Conservation (phyloP, 139 green algal genomes). For the Astrephomene gubernaculifera region DNA sequence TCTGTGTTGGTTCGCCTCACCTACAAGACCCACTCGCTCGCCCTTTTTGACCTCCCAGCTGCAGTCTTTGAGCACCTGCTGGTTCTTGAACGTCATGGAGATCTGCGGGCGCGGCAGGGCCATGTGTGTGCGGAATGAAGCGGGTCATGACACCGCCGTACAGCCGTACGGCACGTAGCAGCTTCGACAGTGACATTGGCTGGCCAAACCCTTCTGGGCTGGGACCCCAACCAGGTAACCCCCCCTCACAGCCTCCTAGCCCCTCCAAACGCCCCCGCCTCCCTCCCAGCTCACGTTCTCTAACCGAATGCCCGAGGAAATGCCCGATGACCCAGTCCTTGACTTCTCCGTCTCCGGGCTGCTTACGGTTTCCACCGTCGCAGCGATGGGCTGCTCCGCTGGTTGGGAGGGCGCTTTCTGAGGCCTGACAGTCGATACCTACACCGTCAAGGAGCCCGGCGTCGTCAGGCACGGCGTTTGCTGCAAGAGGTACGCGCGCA, state of each 20-base stretch:
- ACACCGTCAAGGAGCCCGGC: too few species aligned
- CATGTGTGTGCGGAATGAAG: not conserved
- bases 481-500: too few species aligned
- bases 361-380: constrained; percentile 27
- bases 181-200: too few species aligned
- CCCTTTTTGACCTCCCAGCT: constrained; percentile 98
- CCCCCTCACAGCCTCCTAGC: too few species aligned
- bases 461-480: too few species aligned
- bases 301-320: constrained; percentile 79
- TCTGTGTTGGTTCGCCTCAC: constrained; percentile 55
- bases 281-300: constrained; percentile 80
- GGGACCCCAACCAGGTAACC: too few species aligned
- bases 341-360: not conserved
- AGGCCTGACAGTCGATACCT: not conserved
- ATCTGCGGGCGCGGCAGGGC: constrained; percentile 58
- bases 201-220: too few species aligned
- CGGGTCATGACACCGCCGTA: too few species aligned
- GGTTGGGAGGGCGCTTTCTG: not conserved
- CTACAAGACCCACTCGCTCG: constrained; percentile 96
- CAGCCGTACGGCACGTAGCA: too few species aligned
- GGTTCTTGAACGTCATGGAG: constrained; percentile 94
- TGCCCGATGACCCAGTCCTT: constrained; percentile 52
- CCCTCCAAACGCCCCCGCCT: too few species aligned
- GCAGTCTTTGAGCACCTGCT: constrained; percentile 89
- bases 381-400: constrained; percentile 18